These are phyloP conservation scores for Eimeria acervulina DNA, from an alignment of 169 alveolate genomes.

Conservation along the genomic window DNA sequence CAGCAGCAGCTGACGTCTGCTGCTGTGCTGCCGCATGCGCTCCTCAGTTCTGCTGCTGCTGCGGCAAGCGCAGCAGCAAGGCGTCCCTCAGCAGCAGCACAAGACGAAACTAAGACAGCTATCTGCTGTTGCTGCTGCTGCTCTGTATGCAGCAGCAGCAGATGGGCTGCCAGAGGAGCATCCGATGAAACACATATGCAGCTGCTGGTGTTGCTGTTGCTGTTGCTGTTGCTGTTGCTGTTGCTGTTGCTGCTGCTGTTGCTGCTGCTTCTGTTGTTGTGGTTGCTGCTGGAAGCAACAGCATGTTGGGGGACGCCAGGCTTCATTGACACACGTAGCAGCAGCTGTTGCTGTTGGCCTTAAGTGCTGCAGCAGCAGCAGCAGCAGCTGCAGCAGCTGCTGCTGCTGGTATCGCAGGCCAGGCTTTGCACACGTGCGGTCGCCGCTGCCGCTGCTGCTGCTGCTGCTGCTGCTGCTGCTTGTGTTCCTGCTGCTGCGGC, in stretches of 20 bases:
- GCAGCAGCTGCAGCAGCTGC: neutral
- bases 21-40: neutral
- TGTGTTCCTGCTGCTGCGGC: no score
- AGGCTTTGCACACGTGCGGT: neutral
- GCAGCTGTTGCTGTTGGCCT: neutral
- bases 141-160: no score
- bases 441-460: neutral
- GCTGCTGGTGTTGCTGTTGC: neutral
- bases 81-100: slow-evolving; percentile 20
- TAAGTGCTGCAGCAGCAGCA: no score
- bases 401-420: neutral
- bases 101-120: neutral
- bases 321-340: neutral
- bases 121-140: no score
- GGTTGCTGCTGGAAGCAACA: neutral
- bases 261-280: neutral
- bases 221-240: neutral
- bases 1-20: neutral
- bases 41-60: slow-evolving; percentile 34
- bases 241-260: neutral
- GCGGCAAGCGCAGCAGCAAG: neutral
- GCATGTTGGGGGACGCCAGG: neutral
- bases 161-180: neutral
- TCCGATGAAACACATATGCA: neutral
- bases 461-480: no score